Percentiles rank a stretch among this genome's conserved stretches.
phyloP scores from a whole-genome alignment of 768 basidiomycete genomes.

The Brasilioporus rufonigricans region DNA sequence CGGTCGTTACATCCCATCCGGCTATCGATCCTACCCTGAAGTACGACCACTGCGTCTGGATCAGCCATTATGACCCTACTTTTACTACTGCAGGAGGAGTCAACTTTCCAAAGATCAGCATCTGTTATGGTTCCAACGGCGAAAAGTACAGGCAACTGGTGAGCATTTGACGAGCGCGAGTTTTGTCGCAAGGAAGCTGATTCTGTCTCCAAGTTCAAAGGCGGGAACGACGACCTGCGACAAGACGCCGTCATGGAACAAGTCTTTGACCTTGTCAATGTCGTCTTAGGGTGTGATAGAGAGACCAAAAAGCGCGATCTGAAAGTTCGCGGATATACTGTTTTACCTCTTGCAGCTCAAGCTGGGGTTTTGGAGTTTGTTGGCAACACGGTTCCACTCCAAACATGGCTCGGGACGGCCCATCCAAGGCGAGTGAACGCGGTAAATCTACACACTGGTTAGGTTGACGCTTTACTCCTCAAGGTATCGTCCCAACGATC shows the following conservation, averaged over 20 bases:
- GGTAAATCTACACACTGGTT: not conserved
- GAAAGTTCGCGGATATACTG: slow-evolving; percentile 79
- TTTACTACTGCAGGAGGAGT: slow-evolving; percentile 75
- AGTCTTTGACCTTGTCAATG: slow-evolving; percentile 88
- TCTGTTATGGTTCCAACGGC: slow-evolving; percentile 68
- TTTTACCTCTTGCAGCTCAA: slow-evolving; percentile 77
- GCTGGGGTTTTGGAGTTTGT: slow-evolving; percentile 94
- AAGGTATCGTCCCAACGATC: slow-evolving; percentile 70
- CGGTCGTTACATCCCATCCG: slow-evolving; percentile 73
- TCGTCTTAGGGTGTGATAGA: slow-evolving; percentile 67
- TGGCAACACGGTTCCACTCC: slow-evolving; percentile 65
- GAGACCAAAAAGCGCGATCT: slow-evolving; percentile 74
- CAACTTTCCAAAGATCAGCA: slow-evolving; percentile 78
- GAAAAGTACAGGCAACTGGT: slow-evolving; percentile 76
- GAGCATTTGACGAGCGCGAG: slow-evolving; percentile 24
- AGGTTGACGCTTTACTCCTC: not conserved
- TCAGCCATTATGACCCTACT: slow-evolving; percentile 54
- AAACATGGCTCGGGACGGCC: slow-evolving; percentile 57
- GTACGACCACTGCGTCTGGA: slow-evolving; percentile 71
- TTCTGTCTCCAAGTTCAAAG: slow-evolving; percentile 71
- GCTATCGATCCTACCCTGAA: slow-evolving; percentile 65
- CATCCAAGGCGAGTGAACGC: slow-evolving; percentile 53
- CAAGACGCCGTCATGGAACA: slow-evolving; percentile 99
- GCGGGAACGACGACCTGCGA: slow-evolving; percentile 85
- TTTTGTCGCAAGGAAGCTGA: not conserved